Base-by-base conservation (phyloP, 2,329 filamentous ascomycete genomes). In the Pseudocercospora musae region DNA sequence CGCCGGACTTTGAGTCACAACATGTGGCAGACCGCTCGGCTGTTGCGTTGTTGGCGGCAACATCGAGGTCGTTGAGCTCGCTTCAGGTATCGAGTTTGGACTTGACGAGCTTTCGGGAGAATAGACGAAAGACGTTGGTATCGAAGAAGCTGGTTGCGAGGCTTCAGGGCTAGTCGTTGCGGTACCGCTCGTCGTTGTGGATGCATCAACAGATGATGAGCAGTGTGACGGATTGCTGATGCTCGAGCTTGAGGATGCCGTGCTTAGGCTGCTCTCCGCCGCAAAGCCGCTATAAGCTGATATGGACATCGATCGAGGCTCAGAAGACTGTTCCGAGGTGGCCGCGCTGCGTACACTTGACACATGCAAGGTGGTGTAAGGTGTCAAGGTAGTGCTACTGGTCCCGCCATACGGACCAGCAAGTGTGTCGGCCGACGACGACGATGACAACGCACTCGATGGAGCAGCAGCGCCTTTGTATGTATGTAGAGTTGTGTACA, bases 401-500 rank as follows among this genome's bases (percentile, higher is more conserved):
- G 33, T 27, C 18, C 1, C 31, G 18, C 53, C 15, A 11, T 27
- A 10, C 3, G 15, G 10, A 8, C 20, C 21, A 21, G 6, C 44
- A 20, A 29, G 4, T 52, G 48, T 11, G 31, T 23, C 23, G 2
- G 25, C 13, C 20, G 18, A 7, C 15, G 37, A 40, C 23, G 44
- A 48, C 9, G 10, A 4, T 48, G 44, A 48, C 4, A 4, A 1
- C 1, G 48, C 48, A 52, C 21, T 18, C 25, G 50, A 18, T n/a
- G 23, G 27, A 11, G 29, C 13, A 5, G 56, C 53, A 1, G 18
- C 44, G 37, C 21, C 49, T 48, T 59, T 63, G 33, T 59, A 52
- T 8, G 65, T 61, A 11, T 59, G 57, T 7, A 68, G 60, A 18
- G 69, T 69, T n/a, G 69, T 69, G 60, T 64, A 69, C 13, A 66